phyloP scores from a whole-genome alignment of 1,284 basidiomycete species.

The Moesziomyces sp. region DNA sequence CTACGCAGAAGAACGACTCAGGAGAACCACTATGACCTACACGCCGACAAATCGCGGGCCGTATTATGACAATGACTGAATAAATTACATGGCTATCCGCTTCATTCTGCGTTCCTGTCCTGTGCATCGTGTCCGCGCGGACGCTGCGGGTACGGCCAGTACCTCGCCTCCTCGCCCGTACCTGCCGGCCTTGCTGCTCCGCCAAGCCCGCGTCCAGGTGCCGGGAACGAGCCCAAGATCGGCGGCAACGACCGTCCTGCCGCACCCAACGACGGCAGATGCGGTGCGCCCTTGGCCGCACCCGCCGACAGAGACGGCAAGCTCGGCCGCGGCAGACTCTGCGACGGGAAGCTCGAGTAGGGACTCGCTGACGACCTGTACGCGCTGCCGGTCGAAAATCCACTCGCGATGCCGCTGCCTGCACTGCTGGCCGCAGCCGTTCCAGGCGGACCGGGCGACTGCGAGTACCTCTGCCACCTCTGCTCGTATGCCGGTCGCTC shows the following conservation, averaged over 20 bases:
- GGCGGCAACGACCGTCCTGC: conserved; percentile 44
- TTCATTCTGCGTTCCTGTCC: conserved; percentile 14
- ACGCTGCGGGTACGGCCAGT: conserved; percentile 40
- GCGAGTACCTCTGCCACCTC: conserved; percentile 39
- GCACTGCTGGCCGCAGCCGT: conserved; percentile 8
- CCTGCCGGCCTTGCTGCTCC: conserved; percentile 9
- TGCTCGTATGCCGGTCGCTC: conserved; percentile 34
- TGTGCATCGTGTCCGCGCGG: conserved; percentile 24
- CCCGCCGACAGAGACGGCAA: conserved; percentile 33
- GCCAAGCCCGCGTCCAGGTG: conserved; percentile 15
- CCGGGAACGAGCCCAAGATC: conserved; percentile 39
- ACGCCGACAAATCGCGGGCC: too few relatives aligned
- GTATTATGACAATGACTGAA: neutral
- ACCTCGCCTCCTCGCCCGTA: conserved; percentile 21
- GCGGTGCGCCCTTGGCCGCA: conserved; percentile 25
- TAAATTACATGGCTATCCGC: neutral
- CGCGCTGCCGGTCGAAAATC: conserved; percentile 34
- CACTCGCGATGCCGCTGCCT: conserved; percentile 2
- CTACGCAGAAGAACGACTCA: too few relatives aligned
- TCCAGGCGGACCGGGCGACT: conserved; percentile 31
- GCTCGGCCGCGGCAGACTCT: conserved; percentile 40
- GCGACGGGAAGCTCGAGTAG: conserved; percentile 46
- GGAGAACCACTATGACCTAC: too few relatives aligned
- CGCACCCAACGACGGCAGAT: conserved; percentile 33
- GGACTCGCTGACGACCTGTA: conserved; percentile 37